Percentiles rank a stretch among this genome's conserved stretches.
Conservation (phyloP, 176 grass and related monocot species). For the Triticum urartu region DNA sequence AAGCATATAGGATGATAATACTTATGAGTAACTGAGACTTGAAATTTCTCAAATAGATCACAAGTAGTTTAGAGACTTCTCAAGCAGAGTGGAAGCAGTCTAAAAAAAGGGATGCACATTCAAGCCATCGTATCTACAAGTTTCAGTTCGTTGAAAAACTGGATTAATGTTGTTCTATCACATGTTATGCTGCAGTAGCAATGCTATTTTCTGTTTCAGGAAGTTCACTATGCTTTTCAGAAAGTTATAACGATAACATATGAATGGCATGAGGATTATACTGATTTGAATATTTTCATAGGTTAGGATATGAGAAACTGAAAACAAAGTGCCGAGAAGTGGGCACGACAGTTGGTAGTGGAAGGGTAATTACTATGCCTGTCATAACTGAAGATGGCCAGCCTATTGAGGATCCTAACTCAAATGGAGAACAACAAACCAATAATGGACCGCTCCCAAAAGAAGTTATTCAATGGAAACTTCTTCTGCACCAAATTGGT, state of each 20-base stretch:
- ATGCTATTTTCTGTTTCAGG: neutral
- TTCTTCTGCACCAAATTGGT: conserved; percentile 97
- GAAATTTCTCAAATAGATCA: neutral
- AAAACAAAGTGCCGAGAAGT: conserved; percentile 92
- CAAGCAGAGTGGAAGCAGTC: neutral
- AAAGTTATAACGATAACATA: neutral
- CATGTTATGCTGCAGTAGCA: neutral
- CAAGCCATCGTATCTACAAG: neutral
- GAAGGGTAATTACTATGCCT: conserved; percentile 74
- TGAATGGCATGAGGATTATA: conserved; percentile 16
- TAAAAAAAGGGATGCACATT: neutral
- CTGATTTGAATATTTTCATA: conserved; percentile 45
- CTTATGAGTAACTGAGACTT: neutral
- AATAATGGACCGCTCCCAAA: conserved; percentile 39
- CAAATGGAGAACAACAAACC: conserved; percentile 34
- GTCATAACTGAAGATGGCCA: conserved; percentile 80
- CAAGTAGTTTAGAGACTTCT: neutral
- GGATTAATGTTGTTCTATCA: neutral
- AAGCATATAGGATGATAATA: neutral
- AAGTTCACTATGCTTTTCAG: neutral
- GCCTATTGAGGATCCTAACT: conserved; percentile 47
- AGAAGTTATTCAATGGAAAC: conserved; percentile 84
- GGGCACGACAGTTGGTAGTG: conserved; percentile 70
- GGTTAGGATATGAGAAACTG: conserved; percentile 82
- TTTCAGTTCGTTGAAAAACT: neutral